These are phyloP conservation scores for Aspergillus arachidicola DNA, from an alignment of 2,329 filamentous ascomycete genomes.

Conservation along the genomic window DNA sequence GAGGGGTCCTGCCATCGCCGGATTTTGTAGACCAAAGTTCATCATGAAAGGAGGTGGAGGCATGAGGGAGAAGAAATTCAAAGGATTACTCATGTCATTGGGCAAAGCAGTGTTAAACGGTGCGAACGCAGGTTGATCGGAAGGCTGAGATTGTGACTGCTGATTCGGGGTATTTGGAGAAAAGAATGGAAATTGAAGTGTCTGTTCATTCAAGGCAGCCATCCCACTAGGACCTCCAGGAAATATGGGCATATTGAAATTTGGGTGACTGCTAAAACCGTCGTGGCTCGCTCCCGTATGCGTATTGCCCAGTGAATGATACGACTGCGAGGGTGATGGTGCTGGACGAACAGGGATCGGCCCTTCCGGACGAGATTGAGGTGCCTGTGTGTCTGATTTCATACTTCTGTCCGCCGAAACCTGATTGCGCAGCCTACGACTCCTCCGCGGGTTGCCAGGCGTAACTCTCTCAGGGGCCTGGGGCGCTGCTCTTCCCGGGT, in stretches of 20 bases:
- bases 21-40: slow-evolving; percentile 15
- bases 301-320: neutral
- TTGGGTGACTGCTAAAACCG: neutral
- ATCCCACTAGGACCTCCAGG: slow-evolving; percentile 1
- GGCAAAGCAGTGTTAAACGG: slow-evolving; percentile 12
- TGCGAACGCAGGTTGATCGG: slow-evolving; percentile 11
- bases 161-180: slow-evolving; percentile 6
- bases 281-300: neutral
- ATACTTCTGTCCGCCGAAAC: neutral
- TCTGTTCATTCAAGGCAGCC: neutral
- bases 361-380: neutral
- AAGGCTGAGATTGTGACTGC: slow-evolving; percentile 8
- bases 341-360: neutral
- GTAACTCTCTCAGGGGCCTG: slow-evolving; percentile 2
- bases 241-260: slow-evolving; percentile 14
- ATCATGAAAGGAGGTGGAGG: slow-evolving; percentile 18
- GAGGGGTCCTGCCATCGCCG: slow-evolving; percentile 11
- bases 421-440: slow-evolving; percentile 5
- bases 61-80: slow-evolving; percentile 14
- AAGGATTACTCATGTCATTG: slow-evolving; percentile 13
- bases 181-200: slow-evolving; percentile 13
- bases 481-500: neutral
- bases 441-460: neutral
- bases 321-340: neutral
- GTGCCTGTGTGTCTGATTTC: slow-evolving; percentile 3